These are phyloP conservation scores for Pleodorina starrii DNA, from an alignment of 139 green algal species.

Conservation along the genomic window DNA sequence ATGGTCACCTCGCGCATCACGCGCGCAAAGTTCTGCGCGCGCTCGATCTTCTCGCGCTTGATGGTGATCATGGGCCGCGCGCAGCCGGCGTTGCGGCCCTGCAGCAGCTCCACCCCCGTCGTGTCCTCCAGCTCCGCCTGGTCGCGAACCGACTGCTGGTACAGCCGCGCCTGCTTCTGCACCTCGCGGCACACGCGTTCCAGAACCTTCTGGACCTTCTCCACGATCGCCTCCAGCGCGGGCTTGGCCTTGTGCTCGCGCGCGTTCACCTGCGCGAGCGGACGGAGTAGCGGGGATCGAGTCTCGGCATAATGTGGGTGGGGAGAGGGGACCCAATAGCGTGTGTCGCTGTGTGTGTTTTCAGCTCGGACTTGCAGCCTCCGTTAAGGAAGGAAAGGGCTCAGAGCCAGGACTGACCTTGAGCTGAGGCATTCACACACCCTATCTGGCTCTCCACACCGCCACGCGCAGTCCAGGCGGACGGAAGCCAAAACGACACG, in stretches of 20 bases:
- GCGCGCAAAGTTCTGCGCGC: constrained; percentile 75
- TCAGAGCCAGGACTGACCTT: too few relatives aligned
- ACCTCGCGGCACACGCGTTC: constrained; percentile 79
- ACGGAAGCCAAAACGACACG: too few relatives aligned
- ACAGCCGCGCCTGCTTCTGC: constrained; percentile 78
- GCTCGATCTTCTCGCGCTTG: constrained; percentile 84
- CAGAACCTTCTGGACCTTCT: constrained; percentile 82
- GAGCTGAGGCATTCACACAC: too few relatives aligned
- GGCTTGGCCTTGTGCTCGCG: constrained; percentile 80
- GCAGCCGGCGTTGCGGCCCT: constrained; percentile 54
- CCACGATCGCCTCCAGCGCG: constrained; percentile 73
- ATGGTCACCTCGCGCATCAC: constrained; percentile 82
- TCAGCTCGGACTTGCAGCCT: too few relatives aligned
- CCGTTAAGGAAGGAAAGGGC: too few relatives aligned
- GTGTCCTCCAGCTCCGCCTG: constrained; percentile 82
- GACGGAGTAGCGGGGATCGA: too few relatives aligned
- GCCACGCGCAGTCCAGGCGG: too few relatives aligned
- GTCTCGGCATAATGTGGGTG: too few relatives aligned
- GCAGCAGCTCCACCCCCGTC: constrained; percentile 83
- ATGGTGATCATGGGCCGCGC: constrained; percentile 72
- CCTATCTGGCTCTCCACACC: too few relatives aligned
- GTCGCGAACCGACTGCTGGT: constrained; percentile 80
- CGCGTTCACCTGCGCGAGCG: constrained; percentile 62
- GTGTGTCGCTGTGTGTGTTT: too few relatives aligned
- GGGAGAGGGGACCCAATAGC: too few relatives aligned